A percentile compares a stretch with the other conserved stretches of the same genome.
These are phyloP conservation scores for Beta vulgaris DNA, from an alignment of 148 eudicot genomes.

Conservation along the genomic window DNA sequence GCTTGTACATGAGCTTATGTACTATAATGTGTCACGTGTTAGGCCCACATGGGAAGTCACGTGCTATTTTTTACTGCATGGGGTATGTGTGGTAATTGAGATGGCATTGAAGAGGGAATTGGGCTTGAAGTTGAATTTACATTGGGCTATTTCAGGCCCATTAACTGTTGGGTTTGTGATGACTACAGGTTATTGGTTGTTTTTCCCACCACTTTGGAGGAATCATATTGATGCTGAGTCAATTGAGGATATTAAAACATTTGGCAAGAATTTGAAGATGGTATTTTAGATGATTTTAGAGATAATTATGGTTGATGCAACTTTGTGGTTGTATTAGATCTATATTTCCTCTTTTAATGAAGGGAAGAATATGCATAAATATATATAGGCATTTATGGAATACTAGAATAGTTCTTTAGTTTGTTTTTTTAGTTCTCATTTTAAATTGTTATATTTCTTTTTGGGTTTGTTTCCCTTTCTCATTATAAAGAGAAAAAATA, in stretches of 20 bases:
- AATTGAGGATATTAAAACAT: conserved; percentile 30
- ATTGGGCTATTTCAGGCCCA: conserved; percentile 31
- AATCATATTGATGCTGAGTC: conserved; percentile 28
- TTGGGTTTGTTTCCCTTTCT: no score
- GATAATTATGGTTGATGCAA: background rate
- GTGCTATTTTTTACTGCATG: conserved; percentile 34
- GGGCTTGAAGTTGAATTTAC: conserved; percentile 32
- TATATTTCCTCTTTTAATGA: background rate
- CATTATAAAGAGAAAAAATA: no score
- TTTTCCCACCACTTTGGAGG: conserved; percentile 37
- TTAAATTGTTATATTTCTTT: no score
- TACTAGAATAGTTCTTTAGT: no score
- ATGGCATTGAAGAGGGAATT: conserved; percentile 28
- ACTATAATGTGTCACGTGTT: conserved; percentile 25
- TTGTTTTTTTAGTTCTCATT: no score
- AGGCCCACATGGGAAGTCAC: conserved; percentile 40
- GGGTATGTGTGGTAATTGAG: conserved; percentile 33
- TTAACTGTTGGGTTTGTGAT: conserved; percentile 36
- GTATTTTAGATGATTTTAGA: background rate
- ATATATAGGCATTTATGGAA: no score
- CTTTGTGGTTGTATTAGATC: background rate
- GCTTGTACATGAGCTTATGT: conserved; percentile 30
- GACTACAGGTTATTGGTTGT: conserved; percentile 35
- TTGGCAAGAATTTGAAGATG: background rate
- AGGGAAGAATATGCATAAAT: no score